Percentiles rank a stretch among this genome's conserved stretches.
Evolutionary conservation across 140 eudicot genomes (phyloP).

Genomic region (Stevia rebaudiana): DNA sequence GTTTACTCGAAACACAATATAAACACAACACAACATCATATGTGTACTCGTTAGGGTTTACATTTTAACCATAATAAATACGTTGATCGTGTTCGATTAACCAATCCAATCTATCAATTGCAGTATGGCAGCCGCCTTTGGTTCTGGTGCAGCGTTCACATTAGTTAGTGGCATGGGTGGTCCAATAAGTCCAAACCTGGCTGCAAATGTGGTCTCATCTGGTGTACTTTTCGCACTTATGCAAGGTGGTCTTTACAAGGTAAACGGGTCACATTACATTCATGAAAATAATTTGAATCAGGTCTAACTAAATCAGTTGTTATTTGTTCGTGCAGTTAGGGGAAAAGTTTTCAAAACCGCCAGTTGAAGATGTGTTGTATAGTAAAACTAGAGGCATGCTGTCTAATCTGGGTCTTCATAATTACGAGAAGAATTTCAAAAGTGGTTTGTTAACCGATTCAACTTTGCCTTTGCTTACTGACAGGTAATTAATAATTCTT

Average conservation of each 20-base stretch:
- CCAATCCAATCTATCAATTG: conserved; percentile 11
- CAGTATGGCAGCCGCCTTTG: conserved; percentile 83
- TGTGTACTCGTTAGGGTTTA: too few species aligned
- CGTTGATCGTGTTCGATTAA: too few species aligned
- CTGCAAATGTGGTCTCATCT: conserved; percentile 39
- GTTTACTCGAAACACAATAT: too few species aligned
- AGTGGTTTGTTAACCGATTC: conserved; percentile 59
- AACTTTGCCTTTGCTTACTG: conserved; percentile 62
- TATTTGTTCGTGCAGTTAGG: conserved; percentile 38
- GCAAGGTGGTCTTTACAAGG: conserved; percentile 73
- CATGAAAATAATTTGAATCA: background rate
- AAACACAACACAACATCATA: too few species aligned
- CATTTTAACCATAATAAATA: too few species aligned
- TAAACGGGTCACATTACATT: conserved; percentile 2
- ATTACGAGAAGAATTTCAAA: conserved; percentile 64
- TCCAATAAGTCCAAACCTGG: conserved; percentile 61
- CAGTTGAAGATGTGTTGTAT: conserved; percentile 44
- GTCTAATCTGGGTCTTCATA: conserved; percentile 53
- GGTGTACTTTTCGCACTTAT: conserved; percentile 63
- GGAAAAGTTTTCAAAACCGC: conserved; percentile 46
- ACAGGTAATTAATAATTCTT: conserved; percentile 39
- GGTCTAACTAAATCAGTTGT: background rate
- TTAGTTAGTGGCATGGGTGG: conserved; percentile 75
- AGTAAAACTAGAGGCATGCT: conserved; percentile 48
- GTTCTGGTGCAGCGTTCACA: conserved; percentile 63